Conservation (phyloP, 2,329 filamentous ascomycete genomes). For the Monosporascus cannonballus region DNA sequence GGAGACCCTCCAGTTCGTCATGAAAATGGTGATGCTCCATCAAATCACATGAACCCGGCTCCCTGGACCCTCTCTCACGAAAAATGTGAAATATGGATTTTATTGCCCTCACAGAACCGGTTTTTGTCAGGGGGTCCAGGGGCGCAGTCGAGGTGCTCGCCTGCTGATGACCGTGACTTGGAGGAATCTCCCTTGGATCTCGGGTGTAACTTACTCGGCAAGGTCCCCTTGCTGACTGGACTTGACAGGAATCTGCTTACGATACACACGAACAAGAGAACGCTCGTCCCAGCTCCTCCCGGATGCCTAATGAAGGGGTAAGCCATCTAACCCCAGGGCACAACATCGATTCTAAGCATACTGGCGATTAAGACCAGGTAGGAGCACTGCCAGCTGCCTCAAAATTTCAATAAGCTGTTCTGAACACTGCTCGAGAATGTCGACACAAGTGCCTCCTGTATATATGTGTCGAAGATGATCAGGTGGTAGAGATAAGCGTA, state of each 20-base stretch:
- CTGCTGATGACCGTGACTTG: background rate
- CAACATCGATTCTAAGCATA: no score
- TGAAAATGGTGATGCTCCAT: background rate
- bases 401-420: no score
- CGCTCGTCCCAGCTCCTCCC: no score
- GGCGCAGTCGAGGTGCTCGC: slow-evolving; percentile 1
- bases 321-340: no score
- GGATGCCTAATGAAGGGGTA: no score
- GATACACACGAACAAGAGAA: no score
- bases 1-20: background rate
- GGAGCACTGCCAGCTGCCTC: no score
- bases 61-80: background rate
- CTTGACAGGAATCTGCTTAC: background rate
- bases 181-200: background rate
- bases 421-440: no score
- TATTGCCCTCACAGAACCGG: background rate
- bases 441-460: no score
- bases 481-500: background rate
- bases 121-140: background rate
- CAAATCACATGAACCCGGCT: background rate
- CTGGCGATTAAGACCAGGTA: no score
- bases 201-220: background rate
- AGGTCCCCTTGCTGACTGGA: background rate
- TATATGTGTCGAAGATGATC: no score
- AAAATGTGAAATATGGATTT: background rate